Conservation (phyloP, 345 rosid species). For the Gossypium longicalyx region DNA sequence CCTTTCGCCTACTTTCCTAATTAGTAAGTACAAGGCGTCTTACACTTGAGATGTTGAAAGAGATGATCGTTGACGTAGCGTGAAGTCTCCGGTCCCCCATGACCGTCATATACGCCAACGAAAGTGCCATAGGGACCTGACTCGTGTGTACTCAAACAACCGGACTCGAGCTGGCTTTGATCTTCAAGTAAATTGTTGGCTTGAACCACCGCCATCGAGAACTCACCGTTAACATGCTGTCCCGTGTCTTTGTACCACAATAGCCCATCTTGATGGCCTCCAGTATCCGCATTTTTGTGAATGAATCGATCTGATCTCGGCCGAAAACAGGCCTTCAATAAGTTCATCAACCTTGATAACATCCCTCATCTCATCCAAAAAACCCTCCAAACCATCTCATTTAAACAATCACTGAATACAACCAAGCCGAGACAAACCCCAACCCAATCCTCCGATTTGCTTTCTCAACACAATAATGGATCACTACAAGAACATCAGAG, state of each 20-base stretch:
- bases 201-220: slow-evolving; percentile 91
- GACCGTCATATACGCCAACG: slow-evolving; percentile 84
- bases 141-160: slow-evolving; percentile 46
- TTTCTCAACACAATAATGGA: slow-evolving; percentile 17
- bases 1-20: slow-evolving; percentile 9
- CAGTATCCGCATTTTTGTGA: slow-evolving; percentile 49
- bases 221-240: slow-evolving; percentile 73
- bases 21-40: slow-evolving; percentile 17
- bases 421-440: slow-evolving; percentile 12
- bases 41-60: slow-evolving; percentile 76
- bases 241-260: slow-evolving; percentile 78
- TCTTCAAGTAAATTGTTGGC: slow-evolving; percentile 87
- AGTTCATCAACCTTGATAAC: slow-evolving; percentile 75
- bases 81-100: slow-evolving; percentile 87
- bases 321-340: slow-evolving; percentile 81
- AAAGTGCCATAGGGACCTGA: slow-evolving; percentile 78
- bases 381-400: slow-evolving; percentile 51
- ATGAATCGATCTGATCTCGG: slow-evolving; percentile 60
- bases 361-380: slow-evolving; percentile 91
- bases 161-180: slow-evolving; percentile 87
- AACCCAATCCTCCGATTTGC: slow-evolving; percentile 13
- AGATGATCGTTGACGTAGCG: slow-evolving; percentile 70
- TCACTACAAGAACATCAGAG: slow-evolving; percentile 22
- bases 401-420: slow-evolving; percentile 24
- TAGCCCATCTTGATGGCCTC: slow-evolving; percentile 78